Conservation (phyloP, 768 basidiomycete species). For the Serendipita sp. region DNA sequence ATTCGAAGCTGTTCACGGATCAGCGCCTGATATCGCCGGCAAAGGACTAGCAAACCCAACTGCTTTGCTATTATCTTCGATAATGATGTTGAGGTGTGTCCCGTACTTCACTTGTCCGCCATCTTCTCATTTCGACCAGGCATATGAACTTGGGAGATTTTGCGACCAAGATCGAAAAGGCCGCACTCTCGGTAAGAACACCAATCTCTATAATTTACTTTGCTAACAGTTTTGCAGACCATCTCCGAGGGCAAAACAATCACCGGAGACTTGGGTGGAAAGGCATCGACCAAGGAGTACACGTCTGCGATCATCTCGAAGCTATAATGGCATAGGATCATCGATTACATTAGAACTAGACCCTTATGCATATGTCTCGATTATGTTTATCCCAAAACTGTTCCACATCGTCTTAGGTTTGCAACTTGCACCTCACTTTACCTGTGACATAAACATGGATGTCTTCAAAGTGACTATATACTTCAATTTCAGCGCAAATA, state of each 20-base stretch:
- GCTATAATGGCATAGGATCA: constrained; percentile 23
- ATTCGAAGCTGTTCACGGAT: constrained; percentile 98
- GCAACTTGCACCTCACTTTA: too few species aligned
- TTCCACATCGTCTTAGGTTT: neutral
- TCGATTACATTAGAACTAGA: neutral
- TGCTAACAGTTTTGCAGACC: constrained; percentile 37
- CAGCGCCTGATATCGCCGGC: constrained; percentile 97
- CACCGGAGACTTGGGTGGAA: constrained; percentile 93
- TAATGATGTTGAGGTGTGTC: constrained; percentile 92
- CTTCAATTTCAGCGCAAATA: neutral
- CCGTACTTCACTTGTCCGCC: constrained; percentile 7
- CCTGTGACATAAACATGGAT: neutral
- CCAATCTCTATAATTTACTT: constrained; percentile 2
- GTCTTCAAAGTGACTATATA: neutral
- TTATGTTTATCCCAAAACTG: neutral
- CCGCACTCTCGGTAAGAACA: constrained; percentile 62
- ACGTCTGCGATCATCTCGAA: constrained; percentile 74
- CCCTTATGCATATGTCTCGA: neutral
- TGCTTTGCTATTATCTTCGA: constrained; percentile 82
- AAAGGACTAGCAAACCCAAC: constrained; percentile 98
- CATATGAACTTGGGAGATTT: constrained; percentile 84
- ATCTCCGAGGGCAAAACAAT: constrained; percentile 93
- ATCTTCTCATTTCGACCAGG: constrained; percentile 25
- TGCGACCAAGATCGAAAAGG: constrained; percentile 83
- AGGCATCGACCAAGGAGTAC: constrained; percentile 77